phyloP scores from a whole-genome alignment of 2,329 filamentous ascomycete species.

The Monosporascus sp. region DNA sequence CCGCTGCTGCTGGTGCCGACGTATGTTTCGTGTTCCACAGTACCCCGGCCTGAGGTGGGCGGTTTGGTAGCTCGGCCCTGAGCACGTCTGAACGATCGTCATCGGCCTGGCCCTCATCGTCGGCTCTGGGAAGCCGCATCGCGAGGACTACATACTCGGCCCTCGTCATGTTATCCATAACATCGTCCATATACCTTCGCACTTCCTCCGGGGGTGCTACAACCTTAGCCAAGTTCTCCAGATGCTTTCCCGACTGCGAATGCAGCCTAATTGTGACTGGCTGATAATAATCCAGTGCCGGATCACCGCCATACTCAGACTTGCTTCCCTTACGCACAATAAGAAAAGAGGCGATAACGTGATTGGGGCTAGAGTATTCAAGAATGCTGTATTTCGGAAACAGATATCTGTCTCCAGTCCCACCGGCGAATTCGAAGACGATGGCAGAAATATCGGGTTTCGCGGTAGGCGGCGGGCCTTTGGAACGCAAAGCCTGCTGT shows the following conservation, averaged over 20 bases:
- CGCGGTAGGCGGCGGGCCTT: constrained; percentile 46
- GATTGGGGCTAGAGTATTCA: constrained; percentile 55
- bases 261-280: constrained; percentile 62
- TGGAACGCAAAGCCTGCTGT: constrained; percentile 54
- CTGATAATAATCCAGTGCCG: constrained; percentile 66
- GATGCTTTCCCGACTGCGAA: constrained; percentile 46
- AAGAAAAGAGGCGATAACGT: constrained; percentile 69
- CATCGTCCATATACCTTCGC: constrained; percentile 60
- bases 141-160: constrained; percentile 63
- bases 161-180: constrained; percentile 64
- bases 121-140: constrained; percentile 55
- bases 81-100: constrained; percentile 19
- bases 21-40: constrained; percentile 29
- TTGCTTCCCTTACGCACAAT: constrained; percentile 67
- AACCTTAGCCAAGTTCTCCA: constrained; percentile 56
- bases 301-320: constrained; percentile 60
- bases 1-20: constrained; percentile 5
- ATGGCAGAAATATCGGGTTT: constrained; percentile 61
- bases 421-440: constrained; percentile 62
- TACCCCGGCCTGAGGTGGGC: constrained; percentile 20
- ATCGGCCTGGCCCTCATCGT: constrained; percentile 28
- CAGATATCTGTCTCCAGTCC: constrained; percentile 67
- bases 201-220: constrained; percentile 61
- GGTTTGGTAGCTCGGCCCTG: constrained; percentile 16
- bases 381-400: constrained; percentile 76